Evolutionary conservation across 768 basidiomycete species (phyloP), one percentile per base, ranked within the genome.

Genomic region (Fibroporia radiculosa): DNA sequence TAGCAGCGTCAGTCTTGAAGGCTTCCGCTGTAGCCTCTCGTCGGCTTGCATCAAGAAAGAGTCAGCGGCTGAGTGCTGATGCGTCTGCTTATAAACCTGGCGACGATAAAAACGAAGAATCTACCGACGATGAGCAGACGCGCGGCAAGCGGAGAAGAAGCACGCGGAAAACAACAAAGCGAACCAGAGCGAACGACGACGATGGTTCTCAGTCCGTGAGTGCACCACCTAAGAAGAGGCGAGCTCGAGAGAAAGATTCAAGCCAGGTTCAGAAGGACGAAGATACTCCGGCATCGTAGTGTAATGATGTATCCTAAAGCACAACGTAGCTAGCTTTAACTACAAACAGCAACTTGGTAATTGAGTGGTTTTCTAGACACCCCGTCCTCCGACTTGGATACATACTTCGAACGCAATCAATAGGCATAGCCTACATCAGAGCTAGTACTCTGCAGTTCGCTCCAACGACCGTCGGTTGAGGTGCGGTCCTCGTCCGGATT

Each of bases 71-170:
- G n/a, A 53, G 55, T 28, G 45, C 35, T 20, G 69, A 72, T 47
- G 59, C 56, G 6, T 49, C 59, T 14, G 64, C 66, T 13, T 72
- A 70, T 53, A 61, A 68, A 37, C 71, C 70, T 3, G 57, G 52
- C 3, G 56, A 57, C 2, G 63, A 56, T 3, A 40, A 34, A 18
- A 43, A 26, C 11, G 60, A 59, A 7, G 60, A 61, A 19, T 59
- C 61, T 26, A 55, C 48, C 19, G 62, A 59, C 8, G 63, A 61
- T 7, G 59, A 42, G 6, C 40, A 40, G 3, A 28, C 14, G 6
- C 43, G 35, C 1, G 18, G 16, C 12, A 4, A 19, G 13, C 19
- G 36, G 35, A 44, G 38, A 43, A 49, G 45, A 45, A 47, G 28
- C 36, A 48, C 42, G 26, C 42, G 40, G 20, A 38, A 38, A 16